Evolutionary conservation across 106 monocot genomes (phyloP).

Genomic region (Cymbidium sinense): DNA sequence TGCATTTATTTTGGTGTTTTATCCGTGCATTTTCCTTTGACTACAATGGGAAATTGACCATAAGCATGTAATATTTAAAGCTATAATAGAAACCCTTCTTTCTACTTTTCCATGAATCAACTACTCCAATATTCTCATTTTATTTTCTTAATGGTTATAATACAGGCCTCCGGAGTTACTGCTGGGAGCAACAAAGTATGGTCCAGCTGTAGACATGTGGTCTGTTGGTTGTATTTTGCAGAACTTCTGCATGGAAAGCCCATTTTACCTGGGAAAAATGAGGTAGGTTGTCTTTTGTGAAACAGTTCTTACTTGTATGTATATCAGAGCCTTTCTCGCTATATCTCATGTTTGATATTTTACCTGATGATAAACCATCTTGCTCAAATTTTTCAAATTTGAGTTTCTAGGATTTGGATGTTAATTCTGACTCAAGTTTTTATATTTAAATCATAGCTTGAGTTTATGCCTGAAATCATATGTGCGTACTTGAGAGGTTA

Average conservation of each 20-base stretch:
- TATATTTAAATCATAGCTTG: background rate
- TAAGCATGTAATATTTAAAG: background rate
- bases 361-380: background rate
- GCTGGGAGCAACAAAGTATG: slow-evolving; percentile 93
- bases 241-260: slow-evolving; percentile 93
- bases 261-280: slow-evolving; percentile 95
- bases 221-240: slow-evolving; percentile 97
- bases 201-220: slow-evolving; percentile 99
- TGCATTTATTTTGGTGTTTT: background rate
- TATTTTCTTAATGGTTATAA: background rate
- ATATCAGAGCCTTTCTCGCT: background rate
- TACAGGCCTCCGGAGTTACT: slow-evolving; percentile 90
- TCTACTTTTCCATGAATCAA: background rate
- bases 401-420: background rate
- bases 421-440: background rate
- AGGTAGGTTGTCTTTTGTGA: slow-evolving; percentile 33
- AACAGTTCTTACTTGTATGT: background rate
- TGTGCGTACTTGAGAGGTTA: background rate
- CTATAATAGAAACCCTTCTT: background rate
- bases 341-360: background rate
- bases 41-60: background rate
- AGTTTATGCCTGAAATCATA: background rate
- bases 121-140: background rate
- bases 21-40: background rate
- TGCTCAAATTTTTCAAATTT: background rate